A percentile compares a stretch with the other conserved stretches of the same genome.
phyloP scores from a whole-genome alignment of 2,329 filamentous ascomycete genomes.

The Aureobasidium sp. region DNA sequence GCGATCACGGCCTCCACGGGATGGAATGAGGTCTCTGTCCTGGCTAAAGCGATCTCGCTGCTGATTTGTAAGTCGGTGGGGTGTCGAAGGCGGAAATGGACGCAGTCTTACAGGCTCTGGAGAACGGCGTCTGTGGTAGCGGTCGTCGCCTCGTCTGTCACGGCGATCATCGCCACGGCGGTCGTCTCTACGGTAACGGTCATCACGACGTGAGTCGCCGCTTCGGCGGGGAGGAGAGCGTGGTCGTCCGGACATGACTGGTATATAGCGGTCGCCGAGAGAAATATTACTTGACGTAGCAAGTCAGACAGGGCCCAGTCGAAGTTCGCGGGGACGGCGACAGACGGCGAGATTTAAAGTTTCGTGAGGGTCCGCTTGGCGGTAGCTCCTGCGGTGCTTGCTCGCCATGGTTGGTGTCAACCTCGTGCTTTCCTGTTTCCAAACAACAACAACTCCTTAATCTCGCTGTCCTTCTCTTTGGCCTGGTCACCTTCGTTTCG shows the following conservation, averaged over 20 bases:
- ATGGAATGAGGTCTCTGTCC: slow-evolving; percentile 43
- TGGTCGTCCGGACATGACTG: slow-evolving; percentile 9
- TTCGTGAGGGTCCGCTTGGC: neutral
- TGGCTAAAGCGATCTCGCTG: slow-evolving; percentile 39
- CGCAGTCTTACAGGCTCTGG: slow-evolving; percentile 24
- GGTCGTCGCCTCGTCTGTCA: slow-evolving; percentile 10
- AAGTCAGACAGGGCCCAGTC: no score
- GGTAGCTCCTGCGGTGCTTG: neutral
- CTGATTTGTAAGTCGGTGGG: slow-evolving; percentile 32
- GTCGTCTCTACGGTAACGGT: slow-evolving; percentile 17
- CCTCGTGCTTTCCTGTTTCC: neutral
- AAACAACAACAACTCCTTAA: neutral
- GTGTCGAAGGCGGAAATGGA: slow-evolving; percentile 9
- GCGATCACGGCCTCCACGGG: slow-evolving; percentile 50
- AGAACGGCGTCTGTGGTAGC: slow-evolving; percentile 47
- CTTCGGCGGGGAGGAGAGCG: slow-evolving; percentile 11
- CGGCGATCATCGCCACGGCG: slow-evolving; percentile 14
- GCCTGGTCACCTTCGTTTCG: neutral
- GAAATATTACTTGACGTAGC: neutral
- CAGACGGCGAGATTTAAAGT: neutral
- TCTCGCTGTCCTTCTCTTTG: neutral
- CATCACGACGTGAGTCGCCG: slow-evolving; percentile 14
- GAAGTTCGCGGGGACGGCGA: neutral
- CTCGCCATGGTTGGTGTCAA: neutral
- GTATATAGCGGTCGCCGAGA: neutral